Percentiles rank a stretch among this genome's conserved stretches.
Conservation (phyloP, 2,329 filamentous ascomycete species). For the Aspergillus versicolor region DNA sequence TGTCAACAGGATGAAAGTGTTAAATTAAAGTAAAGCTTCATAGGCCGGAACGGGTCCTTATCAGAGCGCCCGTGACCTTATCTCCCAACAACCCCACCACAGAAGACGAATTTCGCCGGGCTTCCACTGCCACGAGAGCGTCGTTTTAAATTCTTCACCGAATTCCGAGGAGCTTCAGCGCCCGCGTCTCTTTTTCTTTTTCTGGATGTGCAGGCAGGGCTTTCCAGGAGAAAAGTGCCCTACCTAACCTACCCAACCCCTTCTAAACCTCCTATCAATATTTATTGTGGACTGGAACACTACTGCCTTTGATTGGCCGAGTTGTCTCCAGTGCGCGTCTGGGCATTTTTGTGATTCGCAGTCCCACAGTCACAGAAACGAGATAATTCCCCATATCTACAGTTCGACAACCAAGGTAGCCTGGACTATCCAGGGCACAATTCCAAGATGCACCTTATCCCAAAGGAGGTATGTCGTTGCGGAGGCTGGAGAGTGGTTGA, state of each 20-base stretch:
- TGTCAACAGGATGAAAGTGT: conserved; percentile 6
- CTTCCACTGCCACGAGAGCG: conserved; percentile 8
- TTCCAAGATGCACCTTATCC: conserved; percentile 45
- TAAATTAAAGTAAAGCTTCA: not conserved
- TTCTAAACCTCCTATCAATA: not conserved
- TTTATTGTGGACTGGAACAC: not conserved
- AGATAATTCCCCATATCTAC: not conserved
- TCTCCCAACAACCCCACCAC: conserved; percentile 18
- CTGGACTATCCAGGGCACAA: not conserved
- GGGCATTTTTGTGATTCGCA: conserved; percentile 14
- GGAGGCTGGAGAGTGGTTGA: conserved; percentile 2
- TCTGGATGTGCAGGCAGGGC: not conserved
- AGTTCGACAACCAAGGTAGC: not conserved
- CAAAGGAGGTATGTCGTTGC: conserved; percentile 41
- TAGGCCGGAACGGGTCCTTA: conserved; percentile 17
- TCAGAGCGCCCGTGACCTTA: conserved; percentile 15
- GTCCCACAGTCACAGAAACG: conserved; percentile 10
- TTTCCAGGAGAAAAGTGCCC: not conserved
- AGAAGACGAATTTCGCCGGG: conserved; percentile 13
- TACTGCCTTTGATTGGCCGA: conserved; percentile 13
- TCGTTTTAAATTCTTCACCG: conserved; percentile 11
- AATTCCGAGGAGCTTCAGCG: not conserved
- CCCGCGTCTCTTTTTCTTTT: conserved; percentile 7
- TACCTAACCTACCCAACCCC: not conserved
- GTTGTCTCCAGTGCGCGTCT: conserved; percentile 7